These are phyloP conservation scores for Tausonia pullulans DNA, from an alignment of 1,284 basidiomycete species.

Conservation along the genomic window DNA sequence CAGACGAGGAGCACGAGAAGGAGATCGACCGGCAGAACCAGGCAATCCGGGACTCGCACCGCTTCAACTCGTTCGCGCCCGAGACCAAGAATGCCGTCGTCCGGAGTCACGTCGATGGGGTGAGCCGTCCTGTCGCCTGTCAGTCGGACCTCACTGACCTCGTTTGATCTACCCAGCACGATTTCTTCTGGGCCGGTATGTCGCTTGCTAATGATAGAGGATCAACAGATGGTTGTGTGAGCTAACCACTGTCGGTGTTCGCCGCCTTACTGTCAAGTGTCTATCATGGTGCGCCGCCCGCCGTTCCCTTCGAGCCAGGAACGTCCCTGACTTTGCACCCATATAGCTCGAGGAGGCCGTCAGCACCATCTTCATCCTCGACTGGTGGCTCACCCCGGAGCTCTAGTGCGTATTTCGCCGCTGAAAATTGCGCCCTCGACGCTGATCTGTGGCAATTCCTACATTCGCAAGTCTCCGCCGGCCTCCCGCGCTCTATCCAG, in stretches of 20 bases:
- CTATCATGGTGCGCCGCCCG: constrained; percentile 20
- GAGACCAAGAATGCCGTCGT: constrained; percentile 44
- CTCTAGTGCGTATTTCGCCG: background rate
- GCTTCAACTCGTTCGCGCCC: constrained; percentile 72
- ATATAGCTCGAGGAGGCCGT: background rate
- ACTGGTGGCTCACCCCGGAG: constrained; percentile 19
- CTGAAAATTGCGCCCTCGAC: background rate
- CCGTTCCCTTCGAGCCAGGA: background rate
- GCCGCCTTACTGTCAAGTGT: constrained; percentile 5
- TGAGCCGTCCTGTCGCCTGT: constrained; percentile 11
- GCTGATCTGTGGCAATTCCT: background rate
- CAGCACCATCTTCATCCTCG: constrained; percentile 21
- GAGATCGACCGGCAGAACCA: constrained; percentile 52
- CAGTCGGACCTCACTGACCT: background rate
- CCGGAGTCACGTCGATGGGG: constrained; percentile 87
- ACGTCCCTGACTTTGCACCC: background rate
- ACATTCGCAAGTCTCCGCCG: constrained; percentile 57
- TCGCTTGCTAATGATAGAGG: constrained; percentile 40
- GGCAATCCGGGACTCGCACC: constrained; percentile 64
- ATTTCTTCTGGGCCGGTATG: constrained; percentile 72
- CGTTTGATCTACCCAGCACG: constrained; percentile 21
- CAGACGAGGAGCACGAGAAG: constrained; percentile 18
- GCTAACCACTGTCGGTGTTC: too few relatives aligned
- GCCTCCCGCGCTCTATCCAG: constrained; percentile 65
- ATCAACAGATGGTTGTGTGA: background rate